Evolutionary conservation across 768 basidiomycete species (phyloP).

Genomic region (Lactarius hengduanensis): DNA sequence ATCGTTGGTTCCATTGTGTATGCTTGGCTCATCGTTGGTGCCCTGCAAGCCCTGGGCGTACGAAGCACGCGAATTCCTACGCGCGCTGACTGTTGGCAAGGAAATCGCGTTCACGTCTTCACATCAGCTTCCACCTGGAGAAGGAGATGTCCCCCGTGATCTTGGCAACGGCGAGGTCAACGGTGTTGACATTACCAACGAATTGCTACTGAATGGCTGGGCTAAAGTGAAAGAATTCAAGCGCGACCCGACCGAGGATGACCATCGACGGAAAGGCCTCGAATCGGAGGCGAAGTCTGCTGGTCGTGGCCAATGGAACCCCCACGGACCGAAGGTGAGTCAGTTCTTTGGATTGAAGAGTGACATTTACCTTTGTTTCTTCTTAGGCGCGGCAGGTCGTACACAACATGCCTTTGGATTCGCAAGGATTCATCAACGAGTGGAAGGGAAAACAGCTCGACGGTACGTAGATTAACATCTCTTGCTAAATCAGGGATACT

Average conservation of each 20-base stretch:
- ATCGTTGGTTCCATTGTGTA: background rate
- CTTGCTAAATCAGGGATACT: conserved; percentile 10
- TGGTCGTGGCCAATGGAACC: conserved; percentile 85
- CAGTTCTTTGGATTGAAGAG: background rate
- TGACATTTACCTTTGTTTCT: conserved; percentile 19
- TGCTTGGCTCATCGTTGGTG: conserved; percentile 12
- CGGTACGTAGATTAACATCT: conserved; percentile 46
- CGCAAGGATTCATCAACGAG: conserved; percentile 83
- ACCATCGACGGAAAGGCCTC: conserved; percentile 64
- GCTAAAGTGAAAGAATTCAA: conserved; percentile 87
- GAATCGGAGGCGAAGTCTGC: conserved; percentile 73
- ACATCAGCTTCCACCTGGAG: conserved; percentile 68
- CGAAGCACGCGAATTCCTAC: conserved; percentile 90
- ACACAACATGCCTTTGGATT: conserved; percentile 87
- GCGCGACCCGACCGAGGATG: conserved; percentile 79
- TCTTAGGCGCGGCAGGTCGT: conserved; percentile 67
- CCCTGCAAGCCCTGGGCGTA: conserved; percentile 76
- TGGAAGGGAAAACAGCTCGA: conserved; percentile 92
- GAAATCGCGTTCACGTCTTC: conserved; percentile 81
- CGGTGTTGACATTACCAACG: conserved; percentile 68
- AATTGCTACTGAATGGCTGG: conserved; percentile 90
- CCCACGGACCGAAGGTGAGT: conserved; percentile 68
- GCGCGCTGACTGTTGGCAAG: conserved; percentile 84
- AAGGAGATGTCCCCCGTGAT: conserved; percentile 76
- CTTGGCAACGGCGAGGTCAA: conserved; percentile 73